These are phyloP conservation scores for Coniosporium tulheliwenetii DNA, from an alignment of 2,329 filamentous ascomycete species.

Conservation along the genomic window DNA sequence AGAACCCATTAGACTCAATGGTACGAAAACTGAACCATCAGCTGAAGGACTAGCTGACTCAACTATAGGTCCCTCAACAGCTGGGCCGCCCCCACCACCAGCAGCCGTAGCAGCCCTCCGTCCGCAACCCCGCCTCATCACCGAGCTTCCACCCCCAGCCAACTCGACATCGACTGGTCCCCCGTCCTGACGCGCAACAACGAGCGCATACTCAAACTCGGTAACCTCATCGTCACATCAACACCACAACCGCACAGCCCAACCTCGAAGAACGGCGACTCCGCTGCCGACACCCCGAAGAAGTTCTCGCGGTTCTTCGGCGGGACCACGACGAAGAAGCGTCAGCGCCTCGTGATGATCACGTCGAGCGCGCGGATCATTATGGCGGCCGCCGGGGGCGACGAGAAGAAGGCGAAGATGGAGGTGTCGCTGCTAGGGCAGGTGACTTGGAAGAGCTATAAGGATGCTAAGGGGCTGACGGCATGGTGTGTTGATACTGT, in stretches of 20 bases:
- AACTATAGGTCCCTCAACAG: background rate
- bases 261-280: constrained; percentile 50
- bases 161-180: constrained; percentile 97
- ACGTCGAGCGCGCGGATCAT: constrained; percentile 84
- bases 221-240: constrained; percentile 74
- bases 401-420: constrained; percentile 88
- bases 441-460: constrained; percentile 67
- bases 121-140: constrained; percentile 68
- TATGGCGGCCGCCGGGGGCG: constrained; percentile 77
- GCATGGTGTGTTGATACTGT: constrained; percentile 91
- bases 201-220: constrained; percentile 86
- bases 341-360: constrained; percentile 85
- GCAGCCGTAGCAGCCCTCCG: constrained; percentile 17
- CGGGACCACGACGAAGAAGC: constrained; percentile 78
- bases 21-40: constrained; percentile 14
- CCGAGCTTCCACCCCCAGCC: constrained; percentile 89
- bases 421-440: constrained; percentile 71
- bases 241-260: constrained; percentile 62
- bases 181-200: constrained; percentile 82
- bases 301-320: constrained; percentile 92
- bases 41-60: constrained; percentile 7
- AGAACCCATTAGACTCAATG: constrained; percentile 42
- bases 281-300: constrained; percentile 49
- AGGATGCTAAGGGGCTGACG: constrained; percentile 74
- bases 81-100: background rate